Conservation (phyloP, 2,329 filamentous ascomycete species). For the Aotearoamyces nothofagi region DNA sequence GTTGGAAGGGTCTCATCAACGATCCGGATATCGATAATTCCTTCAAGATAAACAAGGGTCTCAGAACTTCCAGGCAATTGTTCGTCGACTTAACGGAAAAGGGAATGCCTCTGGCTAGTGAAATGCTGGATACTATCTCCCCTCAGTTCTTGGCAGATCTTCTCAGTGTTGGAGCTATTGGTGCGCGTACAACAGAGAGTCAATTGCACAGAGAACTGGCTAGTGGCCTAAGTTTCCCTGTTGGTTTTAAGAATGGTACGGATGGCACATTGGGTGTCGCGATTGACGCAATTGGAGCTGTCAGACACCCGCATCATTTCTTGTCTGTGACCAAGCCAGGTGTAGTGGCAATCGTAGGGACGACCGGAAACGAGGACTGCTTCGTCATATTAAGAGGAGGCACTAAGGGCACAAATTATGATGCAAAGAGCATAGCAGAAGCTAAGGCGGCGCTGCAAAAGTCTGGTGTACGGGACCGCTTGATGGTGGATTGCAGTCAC, state of each 20-base stretch:
- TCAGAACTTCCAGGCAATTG: conserved; percentile 73
- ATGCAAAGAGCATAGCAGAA: conserved; percentile 67
- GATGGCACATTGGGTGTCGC: conserved; percentile 82
- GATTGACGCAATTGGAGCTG: conserved; percentile 89
- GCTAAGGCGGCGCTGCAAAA: conserved; percentile 67
- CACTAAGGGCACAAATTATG: conserved; percentile 87
- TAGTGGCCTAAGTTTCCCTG: conserved; percentile 87
- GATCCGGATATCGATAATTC: conserved; percentile 97
- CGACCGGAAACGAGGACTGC: conserved; percentile 88
- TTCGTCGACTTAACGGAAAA: conserved; percentile 83
- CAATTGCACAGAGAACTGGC: conserved; percentile 93
- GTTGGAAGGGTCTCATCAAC: conserved; percentile 98
- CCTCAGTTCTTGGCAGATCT: conserved; percentile 93
- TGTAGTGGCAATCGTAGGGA: conserved; percentile 87
- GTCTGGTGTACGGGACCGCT: conserved; percentile 55
- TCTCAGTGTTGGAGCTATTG: conserved; percentile 81
- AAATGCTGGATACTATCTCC: conserved; percentile 97
- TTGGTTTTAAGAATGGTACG: conserved; percentile 99
- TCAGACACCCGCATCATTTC: conserved; percentile 88
- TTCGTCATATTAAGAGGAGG: conserved; percentile 92
- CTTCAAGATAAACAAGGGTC: conserved; percentile 97
- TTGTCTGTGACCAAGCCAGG: conserved; percentile 94
- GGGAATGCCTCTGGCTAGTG: conserved; percentile 91
- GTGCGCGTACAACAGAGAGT: conserved; percentile 90
- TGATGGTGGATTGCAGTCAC: conserved; percentile 98